These are phyloP conservation scores for Massarina eburnea DNA, from an alignment of 2,329 filamentous ascomycete genomes.

Conservation along the genomic window DNA sequence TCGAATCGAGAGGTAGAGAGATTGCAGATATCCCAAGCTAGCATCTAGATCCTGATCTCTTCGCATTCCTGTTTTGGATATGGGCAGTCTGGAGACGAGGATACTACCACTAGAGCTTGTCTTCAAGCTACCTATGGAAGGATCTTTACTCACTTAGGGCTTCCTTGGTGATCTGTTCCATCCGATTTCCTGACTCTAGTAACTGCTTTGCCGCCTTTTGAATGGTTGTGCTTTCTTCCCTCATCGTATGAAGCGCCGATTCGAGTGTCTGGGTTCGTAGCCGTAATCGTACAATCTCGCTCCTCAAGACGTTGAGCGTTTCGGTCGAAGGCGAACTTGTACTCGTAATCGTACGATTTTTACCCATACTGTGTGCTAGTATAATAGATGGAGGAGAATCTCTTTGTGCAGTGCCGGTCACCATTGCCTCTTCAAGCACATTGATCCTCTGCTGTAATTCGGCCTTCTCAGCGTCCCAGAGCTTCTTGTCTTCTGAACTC, in stretches of 20 bases:
- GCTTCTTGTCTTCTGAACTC: slow-evolving; percentile 46
- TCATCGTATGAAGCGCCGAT: slow-evolving; percentile 28
- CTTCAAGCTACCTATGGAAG: neutral
- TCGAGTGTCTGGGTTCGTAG: slow-evolving; percentile 31
- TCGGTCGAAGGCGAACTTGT: slow-evolving; percentile 19
- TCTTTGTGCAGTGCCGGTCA: slow-evolving; percentile 15
- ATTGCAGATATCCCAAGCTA: neutral
- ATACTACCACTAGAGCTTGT: neutral
- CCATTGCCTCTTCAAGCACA: slow-evolving; percentile 40
- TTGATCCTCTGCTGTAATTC: slow-evolving; percentile 40
- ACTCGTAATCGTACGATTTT: neutral
- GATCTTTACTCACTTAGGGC: slow-evolving; percentile 4
- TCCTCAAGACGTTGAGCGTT: slow-evolving; percentile 33
- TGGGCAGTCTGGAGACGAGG: neutral
- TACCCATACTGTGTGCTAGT: slow-evolving; percentile 2
- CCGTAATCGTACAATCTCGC: slow-evolving; percentile 33
- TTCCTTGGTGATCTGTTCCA: slow-evolving; percentile 21
- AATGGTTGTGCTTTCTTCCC: slow-evolving; percentile 29
- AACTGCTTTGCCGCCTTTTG: slow-evolving; percentile 28
- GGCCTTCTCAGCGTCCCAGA: slow-evolving; percentile 44
- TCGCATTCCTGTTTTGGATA: neutral
- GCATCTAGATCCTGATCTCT: neutral
- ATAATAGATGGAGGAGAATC: slow-evolving; percentile 4
- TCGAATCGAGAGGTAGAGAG: neutral
- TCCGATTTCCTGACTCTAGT: slow-evolving; percentile 28